phyloP scores from a whole-genome alignment of 441 rosid genomes.

The Isatis lusitanica region DNA sequence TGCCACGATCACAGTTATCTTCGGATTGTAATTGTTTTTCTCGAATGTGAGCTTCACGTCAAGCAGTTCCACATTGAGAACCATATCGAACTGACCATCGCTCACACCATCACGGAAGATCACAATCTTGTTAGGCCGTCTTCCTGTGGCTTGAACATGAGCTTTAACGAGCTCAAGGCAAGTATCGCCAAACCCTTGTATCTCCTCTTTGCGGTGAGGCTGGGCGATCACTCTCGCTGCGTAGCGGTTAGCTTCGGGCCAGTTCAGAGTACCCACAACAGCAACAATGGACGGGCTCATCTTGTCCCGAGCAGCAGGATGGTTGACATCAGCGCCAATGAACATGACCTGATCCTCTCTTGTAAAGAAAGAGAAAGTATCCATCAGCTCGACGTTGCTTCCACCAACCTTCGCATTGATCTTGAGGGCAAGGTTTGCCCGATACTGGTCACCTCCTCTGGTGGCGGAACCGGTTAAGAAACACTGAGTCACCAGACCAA shows the following conservation, averaged over 20 bases:
- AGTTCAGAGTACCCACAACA: slow-evolving; percentile 71
- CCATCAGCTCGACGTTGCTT: slow-evolving; percentile 67
- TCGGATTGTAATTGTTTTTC: slow-evolving; percentile 47
- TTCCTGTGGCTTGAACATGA: slow-evolving; percentile 46
- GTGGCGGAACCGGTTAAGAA: slow-evolving; percentile 55
- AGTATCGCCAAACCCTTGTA: slow-evolving; percentile 57
- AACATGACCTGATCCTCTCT: slow-evolving; percentile 66
- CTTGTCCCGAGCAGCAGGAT: slow-evolving; percentile 53
- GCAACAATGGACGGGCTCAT: slow-evolving; percentile 85
- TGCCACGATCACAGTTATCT: slow-evolving; percentile 66
- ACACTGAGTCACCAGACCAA: slow-evolving; percentile 87
- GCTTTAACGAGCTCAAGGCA: slow-evolving; percentile 61
- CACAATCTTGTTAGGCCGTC: slow-evolving; percentile 57
- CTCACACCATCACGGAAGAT: slow-evolving; percentile 88
- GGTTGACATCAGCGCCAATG: slow-evolving; percentile 86
- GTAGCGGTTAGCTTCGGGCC: slow-evolving; percentile 79
- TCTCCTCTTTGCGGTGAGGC: slow-evolving; percentile 55
- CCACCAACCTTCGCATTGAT: slow-evolving; percentile 94
- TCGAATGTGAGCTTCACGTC: slow-evolving; percentile 54
- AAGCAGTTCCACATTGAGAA: slow-evolving; percentile 65
- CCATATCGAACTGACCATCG: slow-evolving; percentile 88
- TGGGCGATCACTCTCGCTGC: slow-evolving; percentile 72
- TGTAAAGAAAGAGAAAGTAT: slow-evolving; percentile 47
- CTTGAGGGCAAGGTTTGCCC: slow-evolving; percentile 75
- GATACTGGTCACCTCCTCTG: slow-evolving; percentile 57